Conservation (phyloP, 345 rosid species). For the Eutrema japonicum region DNA sequence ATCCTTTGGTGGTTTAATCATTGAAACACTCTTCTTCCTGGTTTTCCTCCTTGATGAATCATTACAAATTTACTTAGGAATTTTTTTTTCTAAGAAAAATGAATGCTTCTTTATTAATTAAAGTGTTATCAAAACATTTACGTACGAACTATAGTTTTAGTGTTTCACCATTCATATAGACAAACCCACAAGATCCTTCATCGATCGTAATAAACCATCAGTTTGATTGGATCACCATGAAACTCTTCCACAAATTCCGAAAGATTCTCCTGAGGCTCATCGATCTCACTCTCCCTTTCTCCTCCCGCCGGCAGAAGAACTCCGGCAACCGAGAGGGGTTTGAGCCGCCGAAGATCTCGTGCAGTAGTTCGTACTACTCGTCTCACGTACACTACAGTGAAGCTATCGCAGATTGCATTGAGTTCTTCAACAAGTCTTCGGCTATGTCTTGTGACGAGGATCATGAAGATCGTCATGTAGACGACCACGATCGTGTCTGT, state of each 20-base stretch:
- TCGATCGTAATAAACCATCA: neutral
- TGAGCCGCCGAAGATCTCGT: slow-evolving; percentile 86
- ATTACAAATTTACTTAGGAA: slow-evolving; percentile 35
- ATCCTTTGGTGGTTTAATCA: slow-evolving; percentile 41
- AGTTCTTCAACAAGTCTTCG: slow-evolving; percentile 89
- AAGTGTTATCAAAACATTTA: slow-evolving; percentile 33
- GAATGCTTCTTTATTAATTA: slow-evolving; percentile 17
- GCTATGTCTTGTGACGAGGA: slow-evolving; percentile 59
- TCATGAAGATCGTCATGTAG: slow-evolving; percentile 55
- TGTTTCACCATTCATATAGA: slow-evolving; percentile 51
- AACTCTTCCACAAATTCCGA: slow-evolving; percentile 65
- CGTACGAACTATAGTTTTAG: slow-evolving; percentile 39
- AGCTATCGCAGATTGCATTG: slow-evolving; percentile 95
- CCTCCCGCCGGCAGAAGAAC: slow-evolving; percentile 24
- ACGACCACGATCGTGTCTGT: slow-evolving; percentile 53
- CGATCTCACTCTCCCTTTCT: slow-evolving; percentile 55
- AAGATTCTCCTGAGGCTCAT: slow-evolving; percentile 70
- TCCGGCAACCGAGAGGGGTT: slow-evolving; percentile 45
- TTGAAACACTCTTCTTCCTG: slow-evolving; percentile 37
- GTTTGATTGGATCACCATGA: slow-evolving; percentile 59
- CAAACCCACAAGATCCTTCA: slow-evolving; percentile 34
- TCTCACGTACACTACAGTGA: slow-evolving; percentile 79
- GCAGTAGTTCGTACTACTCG: slow-evolving; percentile 79
- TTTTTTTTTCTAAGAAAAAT: neutral
- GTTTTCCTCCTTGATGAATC: slow-evolving; percentile 36